A percentile compares a stretch with the other conserved stretches of the same genome.
These are phyloP conservation scores for Glebionis coronaria DNA, from an alignment of 129 eudicot genomes.

Conservation along the genomic window DNA sequence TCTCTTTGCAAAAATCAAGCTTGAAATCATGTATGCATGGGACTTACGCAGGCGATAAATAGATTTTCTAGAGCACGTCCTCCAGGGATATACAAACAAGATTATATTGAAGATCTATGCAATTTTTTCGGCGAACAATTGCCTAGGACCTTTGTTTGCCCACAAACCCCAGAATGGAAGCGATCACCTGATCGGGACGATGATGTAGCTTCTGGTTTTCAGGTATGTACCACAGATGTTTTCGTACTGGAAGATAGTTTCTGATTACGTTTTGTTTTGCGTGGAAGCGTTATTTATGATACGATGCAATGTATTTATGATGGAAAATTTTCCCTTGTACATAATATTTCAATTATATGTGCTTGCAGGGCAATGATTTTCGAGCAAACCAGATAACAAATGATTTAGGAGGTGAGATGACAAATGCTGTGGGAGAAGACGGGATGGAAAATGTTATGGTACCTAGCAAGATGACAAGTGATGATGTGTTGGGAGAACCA, in stretches of 20 bases:
- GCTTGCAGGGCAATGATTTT: conserved; percentile 40
- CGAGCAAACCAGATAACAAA: not conserved
- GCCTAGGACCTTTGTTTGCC: conserved; percentile 47
- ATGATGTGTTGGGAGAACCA: conserved; percentile 57
- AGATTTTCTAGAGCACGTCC: conserved; percentile 54
- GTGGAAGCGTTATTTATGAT: conserved; percentile 2
- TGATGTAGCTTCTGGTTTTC: conserved; percentile 35
- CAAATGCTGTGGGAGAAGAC: conserved; percentile 2
- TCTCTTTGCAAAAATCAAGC: conserved; percentile 10
- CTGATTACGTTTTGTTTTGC: conserved; percentile 1
- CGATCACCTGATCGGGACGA: conserved; percentile 57
- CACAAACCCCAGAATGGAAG: conserved; percentile 76
- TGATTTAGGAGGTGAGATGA: conserved; percentile 19
- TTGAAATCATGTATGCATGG: conserved; percentile 13
- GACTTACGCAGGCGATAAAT: conserved; percentile 48
- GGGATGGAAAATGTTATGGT: conserved; percentile 25
- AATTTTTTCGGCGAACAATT: conserved; percentile 49
- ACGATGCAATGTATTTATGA: not conserved
- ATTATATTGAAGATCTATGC: conserved; percentile 53
- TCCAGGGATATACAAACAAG: conserved; percentile 68
- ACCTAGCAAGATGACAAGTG: conserved; percentile 43
- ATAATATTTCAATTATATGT: not conserved
- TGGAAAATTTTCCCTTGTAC: conserved; percentile 6
- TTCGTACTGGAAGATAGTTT: not conserved
- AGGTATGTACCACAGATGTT: conserved; percentile 31